These are phyloP conservation scores for Metarhizium robertsii DNA, from an alignment of 2,329 filamentous ascomycete genomes.

Conservation along the genomic window DNA sequence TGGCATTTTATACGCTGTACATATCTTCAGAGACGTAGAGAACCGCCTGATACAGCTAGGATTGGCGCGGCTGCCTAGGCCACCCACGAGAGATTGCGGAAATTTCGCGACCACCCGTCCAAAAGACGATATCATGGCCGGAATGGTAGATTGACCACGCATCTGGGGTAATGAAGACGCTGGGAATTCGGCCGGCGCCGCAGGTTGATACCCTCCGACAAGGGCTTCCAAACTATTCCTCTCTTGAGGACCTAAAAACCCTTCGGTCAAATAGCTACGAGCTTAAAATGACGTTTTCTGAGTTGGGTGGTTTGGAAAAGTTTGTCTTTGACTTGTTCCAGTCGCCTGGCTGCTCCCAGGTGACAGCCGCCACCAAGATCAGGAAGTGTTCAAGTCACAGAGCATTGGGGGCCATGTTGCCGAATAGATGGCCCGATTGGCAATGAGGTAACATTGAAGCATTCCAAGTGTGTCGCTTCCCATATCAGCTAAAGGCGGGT, in stretches of 20 bases:
- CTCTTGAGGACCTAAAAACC: neutral
- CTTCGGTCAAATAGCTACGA: conserved; percentile 5
- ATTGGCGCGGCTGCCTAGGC: conserved; percentile 11
- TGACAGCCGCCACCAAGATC: neutral
- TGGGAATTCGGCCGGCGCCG: conserved; percentile 9
- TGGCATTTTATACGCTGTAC: conserved; percentile 13
- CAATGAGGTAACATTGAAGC: too few species aligned
- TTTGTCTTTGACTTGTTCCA: conserved; percentile 5
- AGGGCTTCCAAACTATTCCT: neutral
- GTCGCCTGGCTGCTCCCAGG: conserved; percentile 6
- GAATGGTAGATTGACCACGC: conserved; percentile 8
- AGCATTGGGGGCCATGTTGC: too few species aligned
- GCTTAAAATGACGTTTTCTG: conserved; percentile 3
- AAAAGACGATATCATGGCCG: neutral
- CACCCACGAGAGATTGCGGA: conserved; percentile 9
- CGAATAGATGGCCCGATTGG: too few species aligned
- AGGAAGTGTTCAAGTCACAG: too few species aligned
- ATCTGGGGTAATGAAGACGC: conserved; percentile 7
- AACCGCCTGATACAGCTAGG: conserved; percentile 10
- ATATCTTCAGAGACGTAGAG: conserved; percentile 12
- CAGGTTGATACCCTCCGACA: conserved; percentile 4
- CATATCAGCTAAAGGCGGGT: too few species aligned
- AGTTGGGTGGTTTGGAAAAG: conserved; percentile 3
- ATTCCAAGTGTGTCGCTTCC: too few species aligned
- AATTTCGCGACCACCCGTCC: conserved; percentile 1